Base-by-base conservation (phyloP, 1,284 basidiomycete species). In the Melampsora larici-populina region DNA sequence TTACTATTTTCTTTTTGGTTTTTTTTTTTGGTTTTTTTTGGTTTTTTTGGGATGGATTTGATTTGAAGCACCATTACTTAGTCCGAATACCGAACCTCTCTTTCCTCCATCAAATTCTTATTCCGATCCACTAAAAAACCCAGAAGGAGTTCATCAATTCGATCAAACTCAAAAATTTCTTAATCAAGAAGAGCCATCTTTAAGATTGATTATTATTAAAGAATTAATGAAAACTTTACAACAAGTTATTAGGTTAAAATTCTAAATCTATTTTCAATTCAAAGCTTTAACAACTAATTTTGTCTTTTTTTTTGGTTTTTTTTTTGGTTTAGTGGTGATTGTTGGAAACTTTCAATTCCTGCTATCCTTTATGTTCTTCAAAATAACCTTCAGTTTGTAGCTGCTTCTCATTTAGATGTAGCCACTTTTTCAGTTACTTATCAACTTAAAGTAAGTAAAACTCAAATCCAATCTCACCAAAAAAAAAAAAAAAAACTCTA, bases 311-410 rank as follows among this genome's bases (percentile, higher is more conserved):
- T n/a, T n/a, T n/a, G n/a, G n/a, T 3, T 55, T 79, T 82, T 87
- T 86, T 80, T 87, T 88, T 80, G 86, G 90, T 68, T 90, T 92
- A 93, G 91, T 79, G 85, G 87, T 2, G 95, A 97, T 85, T 94
- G 92, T 85, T 97, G 94, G 93, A 97, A 97, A 84, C 89, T 98
- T 24, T 93, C 93, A 33, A 94, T 98, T 79, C 96, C 96, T 13
- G 96, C 96, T 13, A 88, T 97, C 78, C 91, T 98, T 81, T 99
- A 98, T 79, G 93, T 96, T 81, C 89, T 96, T 78, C 95, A 98
- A 86, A 97, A 97, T 87, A 94, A 94, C 84, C 87, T 98, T 58
- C 95, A 97, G 84, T 97, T 94, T 85, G 91, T 96, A 78, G 95
- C 95, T 18, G 91, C 92, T 31, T 90, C 91, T 77, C 97, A 97